Evolutionary conservation across 192 early-diverging fungal genomes (phyloP).

Genomic region (Coemansia sp.): DNA sequence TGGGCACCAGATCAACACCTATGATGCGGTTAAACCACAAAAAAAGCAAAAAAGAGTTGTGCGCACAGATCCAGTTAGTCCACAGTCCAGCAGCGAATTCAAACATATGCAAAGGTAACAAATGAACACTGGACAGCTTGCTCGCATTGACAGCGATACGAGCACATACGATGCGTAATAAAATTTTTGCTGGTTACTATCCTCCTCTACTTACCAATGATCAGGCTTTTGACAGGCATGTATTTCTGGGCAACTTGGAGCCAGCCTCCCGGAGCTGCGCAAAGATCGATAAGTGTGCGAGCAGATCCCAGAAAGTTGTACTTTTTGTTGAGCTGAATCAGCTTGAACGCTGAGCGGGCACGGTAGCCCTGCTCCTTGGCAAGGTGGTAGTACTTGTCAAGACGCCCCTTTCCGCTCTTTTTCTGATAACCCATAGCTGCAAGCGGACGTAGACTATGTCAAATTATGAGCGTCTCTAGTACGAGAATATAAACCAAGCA

Average conservation of each 20-base stretch:
- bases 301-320: constrained; percentile 93
- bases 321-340: constrained; percentile 99
- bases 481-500: neutral
- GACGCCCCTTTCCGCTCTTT: constrained; percentile 82
- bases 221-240: constrained; percentile 94
- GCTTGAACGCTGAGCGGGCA: constrained; percentile 98
- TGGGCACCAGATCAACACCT: constrained; percentile 87
- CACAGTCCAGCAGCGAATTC: too few species aligned
- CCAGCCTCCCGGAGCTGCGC: constrained; percentile 98
- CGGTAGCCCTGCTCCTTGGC: constrained; percentile 99
- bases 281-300: constrained; percentile 91
- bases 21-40: neutral
- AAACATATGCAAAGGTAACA: too few species aligned
- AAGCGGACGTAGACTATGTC: neutral
- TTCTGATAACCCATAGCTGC: constrained; percentile 57
- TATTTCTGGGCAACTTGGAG: constrained; percentile 96
- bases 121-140: too few species aligned
- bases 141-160: too few species aligned
- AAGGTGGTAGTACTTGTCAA: constrained; percentile 99
- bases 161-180: too few species aligned
- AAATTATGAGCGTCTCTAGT: neutral
- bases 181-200: neutral
- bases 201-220: constrained; percentile 63
- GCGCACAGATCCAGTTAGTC: too few species aligned
- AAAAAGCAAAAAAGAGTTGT: neutral